phyloP scores from a whole-genome alignment of 495 filamentous ascomycete species.

The Aspergillus coremiiformis region DNA sequence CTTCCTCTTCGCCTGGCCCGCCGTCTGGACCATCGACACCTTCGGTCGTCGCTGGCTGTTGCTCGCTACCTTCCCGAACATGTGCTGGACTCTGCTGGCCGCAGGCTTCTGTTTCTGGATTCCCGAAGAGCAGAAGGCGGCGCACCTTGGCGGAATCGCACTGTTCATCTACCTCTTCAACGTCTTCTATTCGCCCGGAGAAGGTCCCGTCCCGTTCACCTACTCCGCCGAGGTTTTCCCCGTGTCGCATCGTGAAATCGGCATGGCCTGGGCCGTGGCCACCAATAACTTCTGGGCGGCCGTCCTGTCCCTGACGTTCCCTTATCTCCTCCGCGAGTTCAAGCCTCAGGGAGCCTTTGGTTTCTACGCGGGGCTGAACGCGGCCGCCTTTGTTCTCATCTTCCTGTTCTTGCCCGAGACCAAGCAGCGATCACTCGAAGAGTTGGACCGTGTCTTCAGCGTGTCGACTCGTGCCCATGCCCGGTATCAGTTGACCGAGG shows the following conservation, averaged over 20 bases:
- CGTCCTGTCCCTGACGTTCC: conserved; percentile 58
- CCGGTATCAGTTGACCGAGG: conserved; percentile 52
- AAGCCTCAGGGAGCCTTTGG: conserved; percentile 48
- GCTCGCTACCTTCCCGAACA: conserved; percentile 74
- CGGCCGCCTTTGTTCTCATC: conserved; percentile 57
- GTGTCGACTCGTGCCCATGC: conserved; percentile 55
- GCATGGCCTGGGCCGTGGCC: conserved; percentile 68
- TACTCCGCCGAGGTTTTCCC: background rate
- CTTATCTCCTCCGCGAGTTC: conserved; percentile 50
- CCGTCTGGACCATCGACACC: conserved; percentile 75
- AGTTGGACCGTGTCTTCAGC: conserved; percentile 73
- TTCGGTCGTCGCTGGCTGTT: conserved; percentile 67
- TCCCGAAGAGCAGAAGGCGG: conserved; percentile 30
- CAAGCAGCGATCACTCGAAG: conserved; percentile 65
- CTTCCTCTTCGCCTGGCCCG: conserved; percentile 70
- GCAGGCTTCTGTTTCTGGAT: conserved; percentile 64
- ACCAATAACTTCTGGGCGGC: conserved; percentile 62
- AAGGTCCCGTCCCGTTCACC: background rate
- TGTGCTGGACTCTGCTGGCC: conserved; percentile 67
- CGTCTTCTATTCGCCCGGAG: background rate
- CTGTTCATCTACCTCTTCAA: conserved; percentile 29
- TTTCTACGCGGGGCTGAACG: conserved; percentile 55
- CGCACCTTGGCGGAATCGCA: conserved; percentile 55
- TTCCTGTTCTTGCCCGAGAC: conserved; percentile 61
- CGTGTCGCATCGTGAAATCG: conserved; percentile 55